Evolutionary conservation across 805 yeast genomes (phyloP).

Genomic region (Diddensiella santjacobensis): DNA sequence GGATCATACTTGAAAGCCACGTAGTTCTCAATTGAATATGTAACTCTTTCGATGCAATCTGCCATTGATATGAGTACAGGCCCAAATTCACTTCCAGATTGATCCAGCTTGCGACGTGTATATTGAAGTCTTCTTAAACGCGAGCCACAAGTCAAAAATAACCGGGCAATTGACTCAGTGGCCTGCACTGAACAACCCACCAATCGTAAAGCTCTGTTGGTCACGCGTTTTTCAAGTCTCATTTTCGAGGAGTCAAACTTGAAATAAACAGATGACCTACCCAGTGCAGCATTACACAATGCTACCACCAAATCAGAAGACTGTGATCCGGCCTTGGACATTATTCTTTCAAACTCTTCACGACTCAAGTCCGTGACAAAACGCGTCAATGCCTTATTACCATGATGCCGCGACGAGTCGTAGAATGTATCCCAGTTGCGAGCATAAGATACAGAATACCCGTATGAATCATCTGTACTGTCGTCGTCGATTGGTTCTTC

Average conservation of each 20-base stretch:
- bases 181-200: slow-evolving; percentile 5
- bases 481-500: too few relatives aligned
- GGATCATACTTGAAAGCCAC: neutral
- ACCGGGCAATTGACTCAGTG: neutral
- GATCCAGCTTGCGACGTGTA: slow-evolving; percentile 3
- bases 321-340: neutral
- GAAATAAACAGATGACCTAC: slow-evolving; percentile 11
- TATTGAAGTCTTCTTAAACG: slow-evolving; percentile 12
- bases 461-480: too few relatives aligned
- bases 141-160: slow-evolving; percentile 12
- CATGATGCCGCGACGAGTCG: neutral
- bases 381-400: neutral
- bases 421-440: slow-evolving; percentile 12
- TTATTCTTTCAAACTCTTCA: neutral
- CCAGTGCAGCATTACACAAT: slow-evolving; percentile 5
- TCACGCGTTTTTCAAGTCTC: neutral
- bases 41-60: slow-evolving; percentile 14
- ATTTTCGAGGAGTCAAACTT: slow-evolving; percentile 4
- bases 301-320: neutral
- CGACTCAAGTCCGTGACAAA: slow-evolving; percentile 2
- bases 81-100: neutral
- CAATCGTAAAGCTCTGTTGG: neutral
- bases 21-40: slow-evolving; percentile 1
- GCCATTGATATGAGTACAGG: slow-evolving; percentile 16
- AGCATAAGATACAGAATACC: too few relatives aligned